Percentiles rank a stretch among this genome's conserved stretches.
Evolutionary conservation across 2,329 filamentous ascomycete genomes (phyloP).

Genomic region (Trichoderma polysporum): DNA sequence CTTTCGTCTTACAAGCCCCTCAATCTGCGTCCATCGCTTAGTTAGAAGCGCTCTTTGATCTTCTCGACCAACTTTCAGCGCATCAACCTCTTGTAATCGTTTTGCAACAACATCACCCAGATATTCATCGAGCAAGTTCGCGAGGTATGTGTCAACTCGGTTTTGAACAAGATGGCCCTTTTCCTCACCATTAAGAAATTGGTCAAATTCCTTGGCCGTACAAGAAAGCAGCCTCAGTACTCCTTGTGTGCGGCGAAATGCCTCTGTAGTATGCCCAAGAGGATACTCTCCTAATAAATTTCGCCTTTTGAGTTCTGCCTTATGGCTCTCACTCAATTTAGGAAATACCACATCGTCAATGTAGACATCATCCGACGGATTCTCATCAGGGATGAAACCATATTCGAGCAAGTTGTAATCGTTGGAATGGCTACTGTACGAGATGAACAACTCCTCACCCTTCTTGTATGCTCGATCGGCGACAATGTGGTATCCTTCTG

Average conservation of each 20-base stretch:
- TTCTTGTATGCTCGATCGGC: conserved; percentile 21
- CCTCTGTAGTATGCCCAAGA: conserved; percentile 45
- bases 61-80: not conserved
- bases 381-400: conserved; percentile 50
- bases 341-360: conserved; percentile 50
- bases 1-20: not conserved
- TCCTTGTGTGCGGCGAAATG: conserved; percentile 55
- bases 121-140: not conserved
- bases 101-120: not conserved
- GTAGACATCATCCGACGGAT: conserved; percentile 50
- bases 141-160: not conserved
- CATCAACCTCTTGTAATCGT: not conserved
- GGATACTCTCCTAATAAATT: conserved; percentile 53
- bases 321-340: conserved; percentile 38
- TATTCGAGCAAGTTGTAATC: conserved; percentile 73
- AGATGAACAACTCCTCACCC: conserved; percentile 67
- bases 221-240: conserved; percentile 44
- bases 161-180: not conserved
- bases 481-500: conserved; percentile 1
- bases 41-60: not conserved
- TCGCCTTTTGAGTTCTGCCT: conserved; percentile 41
- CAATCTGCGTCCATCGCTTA: conserved; percentile 10
- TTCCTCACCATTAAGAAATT: conserved; percentile 43
- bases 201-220: conserved; percentile 38
- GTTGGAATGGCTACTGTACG: conserved; percentile 69